Evolutionary conservation across 2,329 filamentous ascomycete genomes (phyloP), one percentile per base, ranked within the genome.

Genomic region (Sporothrix globosa): DNA sequence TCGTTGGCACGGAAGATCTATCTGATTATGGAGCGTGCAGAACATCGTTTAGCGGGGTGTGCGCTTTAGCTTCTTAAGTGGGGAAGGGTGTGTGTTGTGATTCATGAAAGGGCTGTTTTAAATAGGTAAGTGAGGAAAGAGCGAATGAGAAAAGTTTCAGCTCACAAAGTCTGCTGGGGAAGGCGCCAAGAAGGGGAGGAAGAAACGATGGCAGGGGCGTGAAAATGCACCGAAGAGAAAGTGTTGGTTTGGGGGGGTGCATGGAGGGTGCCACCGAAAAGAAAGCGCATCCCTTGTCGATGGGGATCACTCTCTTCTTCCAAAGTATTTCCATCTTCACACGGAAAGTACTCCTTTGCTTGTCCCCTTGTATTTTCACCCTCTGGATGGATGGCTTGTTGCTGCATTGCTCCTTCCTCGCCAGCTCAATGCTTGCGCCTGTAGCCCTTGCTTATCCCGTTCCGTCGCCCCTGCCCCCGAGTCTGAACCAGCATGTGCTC

Each of bases 1-100:
- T 66, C 30, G 48, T 67, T 54, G 65, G 65, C 65, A 21, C 50
- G 50, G 65, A 67, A 53, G 65, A 67, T 67, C 65, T 67, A 67
- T 67, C 63, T 67, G 63, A 67, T 67, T 52, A 53, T 53, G 63
- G 63, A 67, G 63, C 19, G 48, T 67, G 63, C 63, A 67, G 46
- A 53, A 27, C 46, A 52, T 54, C 34, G 65, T 44, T 67, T 56
- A n/a, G 30, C 14, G 65, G 17, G 48, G 65, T 54, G 65, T 54
- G 50, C 3, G 50, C 24, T 65, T 50, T 65, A 67, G 63, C 27
- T 24, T 10, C 34, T 67, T 54, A 3, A 24, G 65, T 41, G 34
- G 50, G 19, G 65, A 27, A 52, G 65, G 50, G 65, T 46, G 50
- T 44, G 14, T 9, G 34, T 7, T 34, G 48, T 24, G 50, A 41